Conservation (phyloP, 495 filamentous ascomycete species). For the Lasiosphaeris hirsuta region DNA sequence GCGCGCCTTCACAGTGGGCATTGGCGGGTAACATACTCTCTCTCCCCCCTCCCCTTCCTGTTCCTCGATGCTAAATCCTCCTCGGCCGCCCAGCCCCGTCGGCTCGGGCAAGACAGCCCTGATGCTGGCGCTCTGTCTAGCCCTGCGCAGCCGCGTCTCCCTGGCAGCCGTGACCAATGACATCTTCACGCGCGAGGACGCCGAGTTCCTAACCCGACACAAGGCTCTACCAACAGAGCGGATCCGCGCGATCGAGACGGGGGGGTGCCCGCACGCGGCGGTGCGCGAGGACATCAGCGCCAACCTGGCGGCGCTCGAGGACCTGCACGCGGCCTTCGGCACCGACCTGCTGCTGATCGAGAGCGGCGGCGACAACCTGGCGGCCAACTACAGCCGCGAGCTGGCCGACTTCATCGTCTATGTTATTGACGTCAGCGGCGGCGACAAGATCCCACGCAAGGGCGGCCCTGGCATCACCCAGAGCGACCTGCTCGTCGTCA, state of each 20-base stretch:
- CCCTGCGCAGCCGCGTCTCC: conserved; percentile 71
- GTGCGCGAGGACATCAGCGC: conserved; percentile 95
- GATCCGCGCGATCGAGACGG: conserved; percentile 95
- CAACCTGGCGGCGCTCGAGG: conserved; percentile 88
- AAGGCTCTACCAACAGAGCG: conserved; percentile 74
- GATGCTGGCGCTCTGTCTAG: conserved; percentile 84
- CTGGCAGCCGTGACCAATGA: conserved; percentile 98
- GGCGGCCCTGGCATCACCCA: conserved; percentile 97
- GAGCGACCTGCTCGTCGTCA: conserved; percentile 85
- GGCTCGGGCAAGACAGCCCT: conserved; percentile 96
- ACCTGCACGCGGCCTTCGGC: conserved; percentile 71
- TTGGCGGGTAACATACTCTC: conserved; percentile 75
- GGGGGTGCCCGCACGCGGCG: conserved; percentile 94
- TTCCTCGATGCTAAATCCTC: conserved; percentile 16
- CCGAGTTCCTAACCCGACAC: conserved; percentile 90
- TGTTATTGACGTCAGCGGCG: conserved; percentile 95
- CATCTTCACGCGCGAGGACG: conserved; percentile 98
- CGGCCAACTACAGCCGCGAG: conserved; percentile 92
- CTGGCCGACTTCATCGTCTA: conserved; percentile 97
- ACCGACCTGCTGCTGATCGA: conserved; percentile 86
- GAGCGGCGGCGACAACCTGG: conserved; percentile 91
- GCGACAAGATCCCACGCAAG: conserved; percentile 94
- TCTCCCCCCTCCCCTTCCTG: conserved; percentile 2
- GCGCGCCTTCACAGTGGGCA: conserved; percentile 90
- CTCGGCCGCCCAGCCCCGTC: conserved; percentile 63